These are phyloP conservation scores for Zygosaccharomyces pseudobailii DNA, from an alignment of 1,139 yeast genomes.

Conservation along the genomic window DNA sequence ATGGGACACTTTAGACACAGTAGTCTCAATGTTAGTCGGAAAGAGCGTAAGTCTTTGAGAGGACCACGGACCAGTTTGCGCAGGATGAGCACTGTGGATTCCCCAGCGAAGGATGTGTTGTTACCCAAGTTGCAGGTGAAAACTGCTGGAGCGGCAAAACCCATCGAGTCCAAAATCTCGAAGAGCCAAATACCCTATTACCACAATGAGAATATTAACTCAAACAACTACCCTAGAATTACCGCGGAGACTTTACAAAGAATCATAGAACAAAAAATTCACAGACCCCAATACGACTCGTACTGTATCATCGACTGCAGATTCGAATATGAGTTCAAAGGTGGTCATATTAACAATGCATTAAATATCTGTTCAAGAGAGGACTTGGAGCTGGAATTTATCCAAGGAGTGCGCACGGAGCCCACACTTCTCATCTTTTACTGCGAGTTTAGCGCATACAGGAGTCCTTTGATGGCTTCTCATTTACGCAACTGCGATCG, in stretches of 20 bases:
- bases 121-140: conserved; percentile 1
- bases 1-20: conserved; percentile 1
- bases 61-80: conserved; percentile 8
- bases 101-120: conserved; percentile 3
- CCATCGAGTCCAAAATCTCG: conserved; percentile 15
- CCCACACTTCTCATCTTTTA: conserved; percentile 69
- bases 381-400: conserved; percentile 39
- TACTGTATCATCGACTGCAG: conserved; percentile 76
- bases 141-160: background rate
- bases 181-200: conserved; percentile 17
- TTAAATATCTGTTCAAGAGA: conserved; percentile 69
- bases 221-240: conserved; percentile 74
- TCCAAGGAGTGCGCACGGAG: conserved; percentile 22
- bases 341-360: conserved; percentile 89
- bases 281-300: conserved; percentile 52
- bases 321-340: conserved; percentile 83
- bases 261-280: conserved; percentile 54
- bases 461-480: conserved; percentile 91
- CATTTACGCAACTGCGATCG: conserved; percentile 84
- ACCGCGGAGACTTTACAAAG: conserved; percentile 57
- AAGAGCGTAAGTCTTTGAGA: conserved; percentile 11
- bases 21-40: conserved; percentile 2
- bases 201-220: conserved; percentile 24
- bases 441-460: conserved; percentile 87
- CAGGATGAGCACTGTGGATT: conserved; percentile 10